phyloP scores from a whole-genome alignment of 2,329 filamentous ascomycete genomes.

The Trichoderma citrinoviride region DNA sequence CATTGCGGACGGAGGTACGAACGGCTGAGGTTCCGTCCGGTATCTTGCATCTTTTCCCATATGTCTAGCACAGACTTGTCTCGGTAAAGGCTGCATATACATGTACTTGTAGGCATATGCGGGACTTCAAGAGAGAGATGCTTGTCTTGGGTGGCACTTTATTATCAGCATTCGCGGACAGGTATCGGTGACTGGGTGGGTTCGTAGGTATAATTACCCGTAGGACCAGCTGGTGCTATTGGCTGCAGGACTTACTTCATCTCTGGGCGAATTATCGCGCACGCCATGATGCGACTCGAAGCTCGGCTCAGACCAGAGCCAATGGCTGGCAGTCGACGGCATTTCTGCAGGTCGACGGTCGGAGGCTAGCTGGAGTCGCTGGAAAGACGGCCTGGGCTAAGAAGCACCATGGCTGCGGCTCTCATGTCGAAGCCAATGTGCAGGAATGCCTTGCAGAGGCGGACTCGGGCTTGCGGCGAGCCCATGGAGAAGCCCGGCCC shows the following conservation, averaged over 20 bases:
- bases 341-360: neutral
- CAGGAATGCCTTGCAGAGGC: constrained; percentile 16
- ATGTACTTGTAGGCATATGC: neutral
- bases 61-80: constrained; percentile 4
- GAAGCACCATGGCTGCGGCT: neutral
- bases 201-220: neutral
- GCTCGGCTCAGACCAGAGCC: neutral
- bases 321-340: neutral
- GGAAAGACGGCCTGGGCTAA: neutral
- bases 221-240: neutral
- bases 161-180: neutral
- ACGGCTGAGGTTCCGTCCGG: neutral
- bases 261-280: constrained; percentile 2
- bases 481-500: constrained; percentile 4
- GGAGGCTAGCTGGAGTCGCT: constrained; percentile 5
- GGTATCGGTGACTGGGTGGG: neutral
- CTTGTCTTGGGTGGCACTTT: neutral
- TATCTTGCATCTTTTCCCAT: neutral
- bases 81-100: constrained; percentile 6
- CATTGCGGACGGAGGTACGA: neutral
- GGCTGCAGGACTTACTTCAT: neutral
- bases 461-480: neutral
- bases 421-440: neutral
- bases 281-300: neutral
- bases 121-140: constrained; percentile 3